A percentile compares a stretch with the other conserved stretches of the same genome.
These are phyloP conservation scores for Boletus pseudopeckii DNA, from an alignment of 768 basidiomycete species.

Conservation along the genomic window DNA sequence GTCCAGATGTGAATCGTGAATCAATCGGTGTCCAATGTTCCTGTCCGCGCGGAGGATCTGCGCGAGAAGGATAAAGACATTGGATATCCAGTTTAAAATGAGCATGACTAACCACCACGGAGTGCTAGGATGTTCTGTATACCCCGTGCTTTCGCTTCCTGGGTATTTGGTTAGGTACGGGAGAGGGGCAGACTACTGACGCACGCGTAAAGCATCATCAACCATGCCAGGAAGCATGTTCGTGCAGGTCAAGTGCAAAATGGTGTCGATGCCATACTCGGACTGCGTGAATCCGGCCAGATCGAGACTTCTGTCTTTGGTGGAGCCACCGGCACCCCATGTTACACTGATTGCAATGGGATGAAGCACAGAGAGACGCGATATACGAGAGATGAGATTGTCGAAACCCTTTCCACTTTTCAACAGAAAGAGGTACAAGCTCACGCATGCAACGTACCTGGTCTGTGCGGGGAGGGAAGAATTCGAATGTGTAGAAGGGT, in stretches of 20 bases:
- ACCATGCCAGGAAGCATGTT: conserved; percentile 91
- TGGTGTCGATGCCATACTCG: conserved; percentile 76
- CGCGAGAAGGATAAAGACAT: neutral
- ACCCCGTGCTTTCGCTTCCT: conserved; percentile 78
- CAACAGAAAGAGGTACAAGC: neutral
- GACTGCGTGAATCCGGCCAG: conserved; percentile 75
- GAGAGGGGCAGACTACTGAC: conserved; percentile 14
- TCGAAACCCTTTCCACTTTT: conserved; percentile 67
- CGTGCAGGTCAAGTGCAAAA: conserved; percentile 95
- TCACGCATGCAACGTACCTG: conserved; percentile 46
- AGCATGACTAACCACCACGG: conserved; percentile 66
- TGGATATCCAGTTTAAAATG: neutral
- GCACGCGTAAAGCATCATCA: conserved; percentile 78
- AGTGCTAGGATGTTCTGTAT: conserved; percentile 90
- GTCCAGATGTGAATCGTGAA: conserved; percentile 76
- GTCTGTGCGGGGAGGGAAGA: conserved; percentile 95
- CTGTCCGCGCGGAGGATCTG: conserved; percentile 90
- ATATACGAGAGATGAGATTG: conserved; percentile 86
- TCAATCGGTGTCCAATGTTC: conserved; percentile 91
- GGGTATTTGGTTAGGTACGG: conserved; percentile 5
- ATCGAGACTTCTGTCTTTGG: conserved; percentile 82
- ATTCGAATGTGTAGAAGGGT: conserved; percentile 94
- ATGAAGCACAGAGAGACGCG: conserved; percentile 68
- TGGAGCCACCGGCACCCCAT: conserved; percentile 97
- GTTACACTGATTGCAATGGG: conserved; percentile 90